Evolutionary conservation across 208 protist genomes (phyloP), one percentile per base, ranked within the genome.

Genomic region (Angomonas ambiguus): DNA sequence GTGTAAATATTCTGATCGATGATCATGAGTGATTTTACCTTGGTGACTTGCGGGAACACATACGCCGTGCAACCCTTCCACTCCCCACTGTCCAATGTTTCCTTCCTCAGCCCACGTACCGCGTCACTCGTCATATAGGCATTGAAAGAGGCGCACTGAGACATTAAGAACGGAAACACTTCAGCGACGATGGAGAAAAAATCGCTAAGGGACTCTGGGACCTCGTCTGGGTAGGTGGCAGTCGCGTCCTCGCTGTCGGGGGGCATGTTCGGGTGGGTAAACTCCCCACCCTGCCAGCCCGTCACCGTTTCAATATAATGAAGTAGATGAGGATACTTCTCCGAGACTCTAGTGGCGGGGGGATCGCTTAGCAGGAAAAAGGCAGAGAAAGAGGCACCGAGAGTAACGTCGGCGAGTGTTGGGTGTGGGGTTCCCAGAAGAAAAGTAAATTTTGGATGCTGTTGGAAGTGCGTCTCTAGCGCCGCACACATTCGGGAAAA

Each of bases 121-220:
- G 79, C 87, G 61, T 90, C 80, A 22, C 87, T 80, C 34, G 69
- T 77, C 82, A 93, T 92, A 72, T 81, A 90, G 34, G 81, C 85
- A 51, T 81, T 77, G 61, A 96, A 90, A 10, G 87, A 75, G 2
- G 74, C 85, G 62, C 85, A 93, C 75, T 96, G 85, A 16, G 83
- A 87, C 60, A 92, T 69, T 58, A 96, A 72, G 60, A 93, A 96
- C 5, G 91, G 91, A 16, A 96, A 75, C 59, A 96, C 91, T 67
- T 94, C 85, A 28, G 77, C 73, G 6, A 92, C 76, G n/a, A 92
- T 59, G 56, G 70, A 67, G 28, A 96, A 76, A 57, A 92, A 76
- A 1, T 59, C 53, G 1, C 45, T 56, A n/a, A 96, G 72, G 1
- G 87, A 87, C 66, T 91, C 80, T 2, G 91, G 91, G 0, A 96